Percentiles rank a stretch among this genome's conserved stretches.
phyloP scores from a whole-genome alignment of 83 land plant species.

The Thuja plicata region DNA sequence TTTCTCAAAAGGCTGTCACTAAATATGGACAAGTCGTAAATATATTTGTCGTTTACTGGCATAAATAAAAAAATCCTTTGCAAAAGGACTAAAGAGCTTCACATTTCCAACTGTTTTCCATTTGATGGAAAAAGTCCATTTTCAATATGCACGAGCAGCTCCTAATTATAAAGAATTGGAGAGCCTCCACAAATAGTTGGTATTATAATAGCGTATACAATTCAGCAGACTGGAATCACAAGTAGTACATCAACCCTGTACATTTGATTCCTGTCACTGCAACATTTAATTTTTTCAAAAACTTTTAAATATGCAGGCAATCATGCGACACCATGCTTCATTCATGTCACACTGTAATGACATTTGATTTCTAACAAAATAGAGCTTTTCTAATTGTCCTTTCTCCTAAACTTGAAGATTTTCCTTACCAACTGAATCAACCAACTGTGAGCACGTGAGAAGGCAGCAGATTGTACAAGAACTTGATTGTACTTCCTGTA shows the following conservation, averaged over 20 bases:
- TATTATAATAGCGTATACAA: not conserved
- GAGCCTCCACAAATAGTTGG: not conserved
- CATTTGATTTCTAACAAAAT: not conserved
- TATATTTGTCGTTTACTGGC: slow-evolving; percentile 3
- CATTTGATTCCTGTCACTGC: not conserved
- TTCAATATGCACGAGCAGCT: not conserved
- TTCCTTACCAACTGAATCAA: not conserved
- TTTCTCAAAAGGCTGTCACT: not conserved
- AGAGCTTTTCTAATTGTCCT: not conserved
- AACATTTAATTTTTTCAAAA: not conserved
- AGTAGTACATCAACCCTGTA: slow-evolving; percentile 3
- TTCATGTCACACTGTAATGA: not conserved
- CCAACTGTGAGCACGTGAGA: not conserved
- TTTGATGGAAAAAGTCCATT: slow-evolving; percentile 5
- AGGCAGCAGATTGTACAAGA: not conserved
- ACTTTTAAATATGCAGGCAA: not conserved
- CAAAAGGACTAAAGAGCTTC: not conserved
- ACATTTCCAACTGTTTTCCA: not conserved
- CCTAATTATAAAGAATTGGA: not conserved
- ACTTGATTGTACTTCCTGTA: not conserved
- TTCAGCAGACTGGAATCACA: slow-evolving; percentile 5
- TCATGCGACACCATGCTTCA: not conserved
- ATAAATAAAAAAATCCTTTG: not conserved
- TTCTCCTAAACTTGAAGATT: not conserved
- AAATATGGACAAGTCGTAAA: not conserved